These are phyloP conservation scores for Sclerotinia borealis DNA, from an alignment of 2,329 filamentous ascomycete genomes.

Conservation along the genomic window DNA sequence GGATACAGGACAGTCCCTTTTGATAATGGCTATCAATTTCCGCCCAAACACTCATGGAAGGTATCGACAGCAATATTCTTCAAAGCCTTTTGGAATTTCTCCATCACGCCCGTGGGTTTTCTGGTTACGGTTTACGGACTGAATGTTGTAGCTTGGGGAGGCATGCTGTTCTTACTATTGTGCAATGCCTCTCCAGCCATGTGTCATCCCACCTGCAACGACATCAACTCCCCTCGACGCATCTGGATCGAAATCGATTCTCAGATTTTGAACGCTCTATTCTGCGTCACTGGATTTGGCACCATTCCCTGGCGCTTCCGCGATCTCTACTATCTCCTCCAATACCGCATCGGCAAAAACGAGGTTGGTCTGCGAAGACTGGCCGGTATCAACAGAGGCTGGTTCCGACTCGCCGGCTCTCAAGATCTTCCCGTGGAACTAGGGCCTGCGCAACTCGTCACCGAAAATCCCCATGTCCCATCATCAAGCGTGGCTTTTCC, in stretches of 20 bases:
- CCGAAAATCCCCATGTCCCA: conserved; percentile 34
- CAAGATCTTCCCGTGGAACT: conserved; percentile 48
- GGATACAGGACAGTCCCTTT: conserved; percentile 37
- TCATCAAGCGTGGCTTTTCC: conserved; percentile 56
- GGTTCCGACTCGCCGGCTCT: conserved; percentile 69
- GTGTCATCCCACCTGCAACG: conserved; percentile 64
- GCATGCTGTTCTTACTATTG: conserved; percentile 82
- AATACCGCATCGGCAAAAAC: conserved; percentile 52
- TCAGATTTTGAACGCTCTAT: conserved; percentile 76
- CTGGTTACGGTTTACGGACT: conserved; percentile 72
- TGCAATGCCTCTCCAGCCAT: conserved; percentile 69
- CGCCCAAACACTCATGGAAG: conserved; percentile 53
- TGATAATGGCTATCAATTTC: conserved; percentile 61
- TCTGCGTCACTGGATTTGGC: conserved; percentile 82
- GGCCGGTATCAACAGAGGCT: conserved; percentile 67
- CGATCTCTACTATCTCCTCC: conserved; percentile 67
- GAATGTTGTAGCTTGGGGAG: conserved; percentile 83
- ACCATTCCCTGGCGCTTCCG: conserved; percentile 79
- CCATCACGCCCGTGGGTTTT: conserved; percentile 69
- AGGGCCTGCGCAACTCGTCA: conserved; percentile 47
- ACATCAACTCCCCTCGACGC: conserved; percentile 68
- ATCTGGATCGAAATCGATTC: conserved; percentile 83
- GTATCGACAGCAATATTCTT: conserved; percentile 53
- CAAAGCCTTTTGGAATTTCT: conserved; percentile 64
- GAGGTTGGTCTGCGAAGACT: conserved; percentile 57